Percentiles rank a stretch among this genome's conserved stretches.
Conservation (phyloP, 345 rosid genomes). For the Rhodomyrtus tomentosa region DNA sequence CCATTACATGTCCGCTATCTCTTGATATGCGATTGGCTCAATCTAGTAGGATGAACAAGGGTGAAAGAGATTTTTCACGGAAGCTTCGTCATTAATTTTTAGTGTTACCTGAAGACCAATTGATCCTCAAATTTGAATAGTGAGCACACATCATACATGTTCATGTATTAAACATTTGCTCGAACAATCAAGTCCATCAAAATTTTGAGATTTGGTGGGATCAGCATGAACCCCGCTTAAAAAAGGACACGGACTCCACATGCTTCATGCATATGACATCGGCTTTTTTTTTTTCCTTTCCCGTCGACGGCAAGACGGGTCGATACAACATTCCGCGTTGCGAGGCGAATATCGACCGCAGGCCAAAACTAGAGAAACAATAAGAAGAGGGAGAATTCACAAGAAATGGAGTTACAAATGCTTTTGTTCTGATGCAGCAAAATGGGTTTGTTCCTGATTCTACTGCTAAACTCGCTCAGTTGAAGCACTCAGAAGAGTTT, state of each 20-base stretch:
- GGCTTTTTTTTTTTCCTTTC: neutral
- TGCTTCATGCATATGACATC: neutral
- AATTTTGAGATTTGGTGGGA: neutral
- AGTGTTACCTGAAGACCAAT: neutral
- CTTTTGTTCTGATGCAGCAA: neutral
- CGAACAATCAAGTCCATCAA: neutral
- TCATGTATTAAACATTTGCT: neutral
- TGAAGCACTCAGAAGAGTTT: too few relatives aligned
- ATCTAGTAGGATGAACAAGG: neutral
- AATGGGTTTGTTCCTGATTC: too few relatives aligned
- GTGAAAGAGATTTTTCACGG: neutral
- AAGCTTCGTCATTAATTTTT: neutral
- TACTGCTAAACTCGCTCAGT: too few relatives aligned
- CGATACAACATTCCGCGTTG: neutral
- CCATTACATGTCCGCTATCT: neutral
- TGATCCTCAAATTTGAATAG: neutral
- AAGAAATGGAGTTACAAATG: neutral
- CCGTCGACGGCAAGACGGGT: neutral
- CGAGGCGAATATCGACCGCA: neutral
- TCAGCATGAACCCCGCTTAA: neutral
- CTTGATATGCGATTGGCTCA: neutral
- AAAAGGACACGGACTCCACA: neutral
- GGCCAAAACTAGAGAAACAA: neutral
- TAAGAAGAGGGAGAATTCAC: neutral
- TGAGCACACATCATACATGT: neutral